These are phyloP conservation scores for Cladosporium sp. DNA, from an alignment of 2,329 filamentous ascomycete species.

Conservation along the genomic window DNA sequence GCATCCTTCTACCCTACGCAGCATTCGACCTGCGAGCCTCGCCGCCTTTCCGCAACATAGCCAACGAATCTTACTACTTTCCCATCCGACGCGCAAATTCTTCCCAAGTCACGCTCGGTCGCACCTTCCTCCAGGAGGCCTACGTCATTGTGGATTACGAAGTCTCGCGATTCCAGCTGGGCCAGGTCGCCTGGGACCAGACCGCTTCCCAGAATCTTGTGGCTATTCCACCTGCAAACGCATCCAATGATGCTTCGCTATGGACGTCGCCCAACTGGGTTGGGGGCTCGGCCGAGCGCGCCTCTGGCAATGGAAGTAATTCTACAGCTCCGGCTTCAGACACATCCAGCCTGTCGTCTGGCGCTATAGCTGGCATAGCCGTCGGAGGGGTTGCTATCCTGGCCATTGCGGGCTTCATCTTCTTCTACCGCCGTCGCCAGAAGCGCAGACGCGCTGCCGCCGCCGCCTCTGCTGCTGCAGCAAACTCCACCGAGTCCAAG, in stretches of 20 bases:
- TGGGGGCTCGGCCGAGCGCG: neutral
- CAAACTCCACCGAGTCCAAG: neutral
- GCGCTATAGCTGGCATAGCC: slow-evolving; percentile 47
- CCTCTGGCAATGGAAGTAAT: neutral
- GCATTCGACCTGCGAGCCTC: slow-evolving; percentile 50
- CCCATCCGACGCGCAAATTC: slow-evolving; percentile 60
- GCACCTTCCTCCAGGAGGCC: slow-evolving; percentile 70
- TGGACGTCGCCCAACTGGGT: slow-evolving; percentile 17
- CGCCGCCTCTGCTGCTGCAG: neutral
- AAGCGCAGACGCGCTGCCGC: slow-evolving; percentile 14
- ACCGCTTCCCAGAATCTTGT: slow-evolving; percentile 30
- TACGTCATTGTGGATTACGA: slow-evolving; percentile 54
- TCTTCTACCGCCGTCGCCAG: slow-evolving; percentile 35
- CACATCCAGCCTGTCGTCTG: slow-evolving; percentile 32
- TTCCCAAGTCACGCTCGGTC: slow-evolving; percentile 60
- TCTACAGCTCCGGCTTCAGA: neutral
- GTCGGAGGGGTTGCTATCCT: slow-evolving; percentile 42
- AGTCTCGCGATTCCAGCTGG: slow-evolving; percentile 48
- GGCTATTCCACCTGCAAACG: slow-evolving; percentile 26
- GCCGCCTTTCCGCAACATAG: slow-evolving; percentile 54
- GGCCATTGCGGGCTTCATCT: slow-evolving; percentile 32
- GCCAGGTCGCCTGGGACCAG: slow-evolving; percentile 37
- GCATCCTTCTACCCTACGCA: slow-evolving; percentile 51
- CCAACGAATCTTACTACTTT: slow-evolving; percentile 66
- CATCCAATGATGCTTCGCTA: slow-evolving; percentile 4